Conservation (phyloP, 148 eudicot species). For the Suaeda aralocaspica region DNA sequence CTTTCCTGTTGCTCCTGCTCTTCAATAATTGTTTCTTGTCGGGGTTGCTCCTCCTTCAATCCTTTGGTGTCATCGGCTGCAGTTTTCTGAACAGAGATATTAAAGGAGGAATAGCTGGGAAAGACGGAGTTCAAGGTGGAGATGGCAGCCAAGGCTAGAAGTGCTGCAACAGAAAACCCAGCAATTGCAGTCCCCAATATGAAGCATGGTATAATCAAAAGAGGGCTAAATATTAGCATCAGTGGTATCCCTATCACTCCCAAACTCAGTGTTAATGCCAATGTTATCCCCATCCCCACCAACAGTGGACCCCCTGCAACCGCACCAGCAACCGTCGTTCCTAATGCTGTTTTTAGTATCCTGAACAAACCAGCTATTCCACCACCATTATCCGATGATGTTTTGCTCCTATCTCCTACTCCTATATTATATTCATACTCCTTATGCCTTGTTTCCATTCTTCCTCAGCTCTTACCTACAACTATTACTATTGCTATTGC, state of each 20-base stretch:
- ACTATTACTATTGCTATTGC: too few species aligned
- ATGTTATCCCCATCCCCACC: neutral
- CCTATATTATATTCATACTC: too few species aligned
- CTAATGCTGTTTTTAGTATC: conserved; percentile 12
- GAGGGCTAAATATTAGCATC: conserved; percentile 8
- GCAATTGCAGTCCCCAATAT: neutral
- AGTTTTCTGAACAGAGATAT: too few species aligned
- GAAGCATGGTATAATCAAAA: neutral
- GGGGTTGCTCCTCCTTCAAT: neutral
- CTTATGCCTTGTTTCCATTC: too few species aligned
- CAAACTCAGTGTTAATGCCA: neutral
- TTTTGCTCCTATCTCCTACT: too few species aligned
- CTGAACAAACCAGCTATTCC: neutral
- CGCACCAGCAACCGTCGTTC: conserved; percentile 4
- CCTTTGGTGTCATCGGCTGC: neutral
- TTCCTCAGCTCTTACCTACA: too few species aligned
- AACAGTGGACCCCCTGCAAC: conserved; percentile 10
- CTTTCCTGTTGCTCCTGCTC: neutral
- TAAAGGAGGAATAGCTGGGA: too few species aligned
- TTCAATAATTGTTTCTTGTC: neutral
- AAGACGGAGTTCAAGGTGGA: conserved; percentile 1
- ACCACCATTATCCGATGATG: too few species aligned
- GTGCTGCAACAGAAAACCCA: conserved; percentile 8
- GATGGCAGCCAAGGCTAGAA: conserved; percentile 5
- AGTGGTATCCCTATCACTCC: neutral